These are phyloP conservation scores for Venturia carpophila DNA, from an alignment of 2,329 filamentous ascomycete species.

Conservation along the genomic window DNA sequence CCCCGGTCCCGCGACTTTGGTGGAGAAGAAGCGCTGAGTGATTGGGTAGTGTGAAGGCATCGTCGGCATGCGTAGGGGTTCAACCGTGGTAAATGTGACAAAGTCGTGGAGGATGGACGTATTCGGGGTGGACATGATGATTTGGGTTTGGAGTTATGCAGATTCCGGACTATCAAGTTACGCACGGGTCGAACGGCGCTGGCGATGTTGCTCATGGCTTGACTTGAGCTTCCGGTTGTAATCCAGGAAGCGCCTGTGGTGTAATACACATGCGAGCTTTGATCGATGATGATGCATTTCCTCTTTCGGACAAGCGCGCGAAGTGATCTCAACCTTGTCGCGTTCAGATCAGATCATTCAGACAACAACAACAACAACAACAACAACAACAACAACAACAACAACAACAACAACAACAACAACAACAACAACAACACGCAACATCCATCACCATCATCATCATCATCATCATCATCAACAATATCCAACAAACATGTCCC, in stretches of 20 bases:
- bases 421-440: not conserved
- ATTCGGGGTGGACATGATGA: not conserved
- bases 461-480: too few relatives aligned
- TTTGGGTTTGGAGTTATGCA: not conserved
- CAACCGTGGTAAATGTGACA: not conserved
- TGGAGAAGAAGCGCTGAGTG: slow-evolving; percentile 6
- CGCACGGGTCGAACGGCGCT: not conserved
- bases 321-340: not conserved
- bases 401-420: too few relatives aligned
- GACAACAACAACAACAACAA: not conserved
- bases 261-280: not conserved
- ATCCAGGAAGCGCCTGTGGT: not conserved
- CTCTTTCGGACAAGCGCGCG: not conserved
- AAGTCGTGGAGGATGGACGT: not conserved
- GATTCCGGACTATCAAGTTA: not conserved
- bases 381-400: too few relatives aligned
- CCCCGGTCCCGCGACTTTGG: slow-evolving; percentile 18
- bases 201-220: not conserved
- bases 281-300: slow-evolving; percentile 6
- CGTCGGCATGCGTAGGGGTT: slow-evolving; percentile 10
- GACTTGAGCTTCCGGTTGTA: not conserved
- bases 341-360: not conserved
- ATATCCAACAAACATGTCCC: not conserved
- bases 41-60: slow-evolving; percentile 10
- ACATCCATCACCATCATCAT: too few relatives aligned